Evolutionary conservation across 306 rosid species (phyloP).

Genomic region (Pterocarpus santalinus): DNA sequence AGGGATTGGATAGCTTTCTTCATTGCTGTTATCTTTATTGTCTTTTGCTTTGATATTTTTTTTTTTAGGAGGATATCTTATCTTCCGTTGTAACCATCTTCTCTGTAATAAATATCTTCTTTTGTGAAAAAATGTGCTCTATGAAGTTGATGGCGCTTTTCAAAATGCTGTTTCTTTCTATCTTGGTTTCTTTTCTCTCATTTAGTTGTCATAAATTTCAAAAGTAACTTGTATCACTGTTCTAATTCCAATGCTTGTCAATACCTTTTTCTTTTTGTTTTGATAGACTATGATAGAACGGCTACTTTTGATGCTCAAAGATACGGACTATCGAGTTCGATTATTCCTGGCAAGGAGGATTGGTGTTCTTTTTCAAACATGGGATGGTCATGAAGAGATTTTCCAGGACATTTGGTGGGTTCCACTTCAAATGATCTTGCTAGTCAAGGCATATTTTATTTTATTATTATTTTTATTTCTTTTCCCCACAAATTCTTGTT

Average conservation of each 20-base stretch:
- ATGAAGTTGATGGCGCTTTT: background rate
- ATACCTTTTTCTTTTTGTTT: slow-evolving; percentile 38
- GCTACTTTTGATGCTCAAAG: slow-evolving; percentile 78
- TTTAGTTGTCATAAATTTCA: slow-evolving; percentile 10
- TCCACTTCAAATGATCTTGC: slow-evolving; percentile 13
- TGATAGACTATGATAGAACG: slow-evolving; percentile 75
- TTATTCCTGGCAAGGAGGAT: slow-evolving; percentile 74
- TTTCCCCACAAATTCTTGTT: slow-evolving; percentile 1
- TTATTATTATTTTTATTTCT: background rate
- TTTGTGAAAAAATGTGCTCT: background rate
- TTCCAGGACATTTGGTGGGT: slow-evolving; percentile 92
- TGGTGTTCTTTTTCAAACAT: slow-evolving; percentile 89
- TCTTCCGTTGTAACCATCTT: background rate
- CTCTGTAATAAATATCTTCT: background rate
- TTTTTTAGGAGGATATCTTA: background rate
- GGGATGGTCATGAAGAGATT: slow-evolving; percentile 95
- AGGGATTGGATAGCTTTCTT: slow-evolving; percentile 16
- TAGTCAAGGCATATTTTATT: background rate
- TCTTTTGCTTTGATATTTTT: too few species aligned
- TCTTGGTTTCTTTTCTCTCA: background rate
- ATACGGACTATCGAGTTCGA: slow-evolving; percentile 89
- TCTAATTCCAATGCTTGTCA: slow-evolving; percentile 30
- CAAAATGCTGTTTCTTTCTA: background rate
- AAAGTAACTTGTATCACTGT: slow-evolving; percentile 13
- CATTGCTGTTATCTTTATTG: background rate